A percentile compares a stretch with the other conserved stretches of the same genome.
Conservation (phyloP, 768 basidiomycete species). For the Crucibulum laeve region DNA sequence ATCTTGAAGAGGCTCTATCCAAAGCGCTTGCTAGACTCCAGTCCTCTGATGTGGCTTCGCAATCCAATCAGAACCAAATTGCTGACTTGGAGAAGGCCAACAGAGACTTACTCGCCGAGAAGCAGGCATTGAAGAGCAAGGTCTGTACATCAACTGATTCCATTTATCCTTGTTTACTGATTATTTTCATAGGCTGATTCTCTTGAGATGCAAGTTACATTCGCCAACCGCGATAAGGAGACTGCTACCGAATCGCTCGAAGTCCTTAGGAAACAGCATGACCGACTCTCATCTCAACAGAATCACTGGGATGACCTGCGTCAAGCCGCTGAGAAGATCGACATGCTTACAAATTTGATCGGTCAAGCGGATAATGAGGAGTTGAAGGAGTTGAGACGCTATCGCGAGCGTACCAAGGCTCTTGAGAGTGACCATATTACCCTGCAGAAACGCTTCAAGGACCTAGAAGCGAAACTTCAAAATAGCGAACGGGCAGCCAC, state of each 20-base stretch:
- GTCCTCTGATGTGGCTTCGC: constrained; percentile 63
- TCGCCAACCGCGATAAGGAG: constrained; percentile 63
- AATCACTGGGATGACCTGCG: constrained; percentile 77
- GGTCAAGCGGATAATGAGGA: constrained; percentile 68
- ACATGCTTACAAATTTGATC: constrained; percentile 56
- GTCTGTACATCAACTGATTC: constrained; percentile 31
- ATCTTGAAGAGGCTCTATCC: constrained; percentile 71
- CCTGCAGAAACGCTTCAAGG: constrained; percentile 70
- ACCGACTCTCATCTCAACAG: constrained; percentile 57
- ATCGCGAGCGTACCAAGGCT: constrained; percentile 57
- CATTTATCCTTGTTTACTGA: constrained; percentile 10
- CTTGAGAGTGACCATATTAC: constrained; percentile 65
- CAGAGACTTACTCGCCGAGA: constrained; percentile 51
- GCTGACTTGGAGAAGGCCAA: constrained; percentile 58
- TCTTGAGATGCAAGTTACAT: constrained; percentile 53
- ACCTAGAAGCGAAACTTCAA: constrained; percentile 58
- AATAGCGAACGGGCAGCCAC: constrained; percentile 59
- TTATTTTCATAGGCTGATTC: constrained; percentile 44
- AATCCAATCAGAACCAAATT: constrained; percentile 57
- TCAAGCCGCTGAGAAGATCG: constrained; percentile 69
- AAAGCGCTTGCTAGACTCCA: constrained; percentile 70
- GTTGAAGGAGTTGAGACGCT: constrained; percentile 60
- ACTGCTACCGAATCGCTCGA: constrained; percentile 43
- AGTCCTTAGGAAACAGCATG: constrained; percentile 55
- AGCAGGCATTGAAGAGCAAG: constrained; percentile 52